Evolutionary conservation across 495 filamentous ascomycete species (phyloP).

Genomic region (Thermothielavioides terrestris): DNA sequence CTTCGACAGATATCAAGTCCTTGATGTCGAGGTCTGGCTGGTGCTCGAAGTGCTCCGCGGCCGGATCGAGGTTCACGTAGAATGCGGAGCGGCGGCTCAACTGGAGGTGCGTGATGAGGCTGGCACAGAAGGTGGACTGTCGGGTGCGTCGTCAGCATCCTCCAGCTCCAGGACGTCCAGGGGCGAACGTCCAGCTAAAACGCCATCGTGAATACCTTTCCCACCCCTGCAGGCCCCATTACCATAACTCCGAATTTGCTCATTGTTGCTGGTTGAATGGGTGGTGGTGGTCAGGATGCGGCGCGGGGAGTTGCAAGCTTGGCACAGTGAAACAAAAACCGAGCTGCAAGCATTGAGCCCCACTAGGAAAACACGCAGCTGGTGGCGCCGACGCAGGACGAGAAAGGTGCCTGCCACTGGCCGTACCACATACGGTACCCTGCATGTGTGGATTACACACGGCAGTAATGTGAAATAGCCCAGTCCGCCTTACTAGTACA

Average conservation of each 20-base stretch:
- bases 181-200: not conserved
- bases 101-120: conserved; percentile 84
- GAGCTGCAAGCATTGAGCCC: too few relatives aligned
- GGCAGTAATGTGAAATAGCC: too few relatives aligned
- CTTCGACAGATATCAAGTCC: conserved; percentile 87
- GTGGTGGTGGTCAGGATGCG: not conserved
- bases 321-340: too few relatives aligned
- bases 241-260: conserved; percentile 91
- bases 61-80: conserved; percentile 97
- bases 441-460: too few relatives aligned
- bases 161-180: conserved; percentile 4
- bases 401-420: too few relatives aligned
- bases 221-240: conserved; percentile 85
- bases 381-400: too few relatives aligned
- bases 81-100: conserved; percentile 78
- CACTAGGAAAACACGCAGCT: too few relatives aligned
- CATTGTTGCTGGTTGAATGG: conserved; percentile 43
- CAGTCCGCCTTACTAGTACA: too few relatives aligned
- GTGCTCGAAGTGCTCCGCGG: conserved; percentile 86
- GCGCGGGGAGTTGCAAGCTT: not conserved
- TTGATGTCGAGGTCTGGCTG: conserved; percentile 94
- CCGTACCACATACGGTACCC: too few relatives aligned
- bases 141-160: not conserved
- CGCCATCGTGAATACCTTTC: conserved; percentile 49
- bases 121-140: conserved; percentile 87